phyloP scores from a whole-genome alignment of 352 stramenopile species.

The Pythium rhizo-oryzae region DNA sequence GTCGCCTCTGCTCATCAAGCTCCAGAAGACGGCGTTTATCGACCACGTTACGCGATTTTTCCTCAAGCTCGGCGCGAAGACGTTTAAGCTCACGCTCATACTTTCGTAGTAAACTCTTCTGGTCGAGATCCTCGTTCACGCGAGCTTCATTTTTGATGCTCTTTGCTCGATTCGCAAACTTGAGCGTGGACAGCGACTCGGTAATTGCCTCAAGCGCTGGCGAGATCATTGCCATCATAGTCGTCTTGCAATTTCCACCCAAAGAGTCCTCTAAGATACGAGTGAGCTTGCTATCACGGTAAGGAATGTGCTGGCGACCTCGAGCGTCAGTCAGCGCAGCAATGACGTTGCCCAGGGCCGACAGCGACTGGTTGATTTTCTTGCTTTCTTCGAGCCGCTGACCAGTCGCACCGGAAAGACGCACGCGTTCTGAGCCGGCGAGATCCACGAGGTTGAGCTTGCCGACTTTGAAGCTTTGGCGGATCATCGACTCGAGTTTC shows the following conservation, averaged over 20 bases:
- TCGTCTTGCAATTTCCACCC: constrained; percentile 94
- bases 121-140: constrained; percentile 94
- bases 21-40: constrained; percentile 93
- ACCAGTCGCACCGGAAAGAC: constrained; percentile 85
- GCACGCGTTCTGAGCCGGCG: constrained; percentile 90
- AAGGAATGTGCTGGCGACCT: constrained; percentile 91
- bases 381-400: constrained; percentile 91
- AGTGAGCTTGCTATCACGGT: constrained; percentile 94
- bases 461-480: constrained; percentile 94
- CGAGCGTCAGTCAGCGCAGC: constrained; percentile 87
- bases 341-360: constrained; percentile 91
- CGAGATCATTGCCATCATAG: constrained; percentile 97
- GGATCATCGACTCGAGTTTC: constrained; percentile 88
- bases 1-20: constrained; percentile 85
- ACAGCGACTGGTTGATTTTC: constrained; percentile 94
- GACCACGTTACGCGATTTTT: constrained; percentile 93
- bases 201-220: constrained; percentile 89
- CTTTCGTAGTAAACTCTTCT: constrained; percentile 93
- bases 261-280: constrained; percentile 90
- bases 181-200: constrained; percentile 93
- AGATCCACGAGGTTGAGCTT: constrained; percentile 95
- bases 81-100: constrained; percentile 96
- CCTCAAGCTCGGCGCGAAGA: constrained; percentile 91
- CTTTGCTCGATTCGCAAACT: constrained; percentile 94
- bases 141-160: constrained; percentile 92